phyloP scores from a whole-genome alignment of 805 yeast species.

The Saturnispora halmiae region DNA sequence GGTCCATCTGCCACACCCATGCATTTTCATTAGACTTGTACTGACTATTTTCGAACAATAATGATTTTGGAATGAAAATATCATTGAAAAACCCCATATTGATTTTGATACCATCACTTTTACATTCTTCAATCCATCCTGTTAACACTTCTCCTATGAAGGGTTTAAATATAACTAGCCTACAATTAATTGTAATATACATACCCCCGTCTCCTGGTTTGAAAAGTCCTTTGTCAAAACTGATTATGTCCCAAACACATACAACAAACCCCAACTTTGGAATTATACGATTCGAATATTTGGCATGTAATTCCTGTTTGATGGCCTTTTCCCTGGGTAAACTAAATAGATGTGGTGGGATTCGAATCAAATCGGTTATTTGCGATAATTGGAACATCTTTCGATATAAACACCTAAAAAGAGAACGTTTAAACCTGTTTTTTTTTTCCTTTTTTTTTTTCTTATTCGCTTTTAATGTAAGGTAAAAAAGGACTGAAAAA shows the following conservation, averaged over 20 bases:
- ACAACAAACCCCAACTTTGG: conserved; percentile 79
- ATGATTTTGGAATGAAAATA: conserved; percentile 74
- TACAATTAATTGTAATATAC: conserved; percentile 62
- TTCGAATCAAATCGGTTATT: conserved; percentile 74
- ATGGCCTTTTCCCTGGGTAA: conserved; percentile 65
- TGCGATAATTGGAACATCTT: conserved; percentile 78
- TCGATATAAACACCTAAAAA: not conserved
- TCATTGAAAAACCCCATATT: conserved; percentile 87
- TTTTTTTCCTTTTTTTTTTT: too few relatives aligned
- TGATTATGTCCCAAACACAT: conserved; percentile 72
- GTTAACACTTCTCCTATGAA: conserved; percentile 87
- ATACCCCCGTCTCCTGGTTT: conserved; percentile 94
- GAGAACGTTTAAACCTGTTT: too few relatives aligned
- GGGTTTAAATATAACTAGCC: conserved; percentile 82
- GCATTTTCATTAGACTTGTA: conserved; percentile 65
- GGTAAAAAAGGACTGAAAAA: not conserved
- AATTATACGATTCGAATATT: conserved; percentile 79
- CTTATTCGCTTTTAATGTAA: not conserved
- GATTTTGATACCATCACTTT: conserved; percentile 78
- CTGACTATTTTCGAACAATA: conserved; percentile 54
- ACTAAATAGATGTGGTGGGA: conserved; percentile 79
- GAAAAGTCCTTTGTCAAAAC: conserved; percentile 80
- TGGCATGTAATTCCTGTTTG: conserved; percentile 69
- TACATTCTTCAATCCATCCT: conserved; percentile 88
- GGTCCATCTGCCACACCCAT: conserved; percentile 84